These are phyloP conservation scores for Mycena leptocephala DNA, from an alignment of 768 basidiomycete species.

Conservation along the genomic window DNA sequence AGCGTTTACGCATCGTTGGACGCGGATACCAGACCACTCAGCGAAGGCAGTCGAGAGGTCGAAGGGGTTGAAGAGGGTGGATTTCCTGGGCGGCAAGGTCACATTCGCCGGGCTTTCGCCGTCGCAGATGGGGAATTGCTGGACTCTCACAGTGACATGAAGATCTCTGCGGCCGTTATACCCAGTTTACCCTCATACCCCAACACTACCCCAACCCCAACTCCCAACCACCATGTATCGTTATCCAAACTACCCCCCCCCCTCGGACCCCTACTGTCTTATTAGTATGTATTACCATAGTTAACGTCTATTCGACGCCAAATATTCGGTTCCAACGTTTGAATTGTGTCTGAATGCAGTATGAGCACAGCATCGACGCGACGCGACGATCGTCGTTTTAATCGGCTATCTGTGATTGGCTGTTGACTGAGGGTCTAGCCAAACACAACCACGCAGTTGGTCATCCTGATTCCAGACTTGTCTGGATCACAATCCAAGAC, in stretches of 20 bases:
- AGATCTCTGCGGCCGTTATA: background rate
- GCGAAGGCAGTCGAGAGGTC: constrained; percentile 42
- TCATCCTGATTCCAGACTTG: constrained; percentile 4
- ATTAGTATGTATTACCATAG: constrained; percentile 29
- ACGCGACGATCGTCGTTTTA: background rate
- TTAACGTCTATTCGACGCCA: constrained; percentile 13
- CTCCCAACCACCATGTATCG: constrained; percentile 20
- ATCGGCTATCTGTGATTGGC: constrained; percentile 13
- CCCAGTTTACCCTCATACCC: constrained; percentile 36
- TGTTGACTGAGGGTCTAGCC: background rate
- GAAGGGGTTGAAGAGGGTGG: constrained; percentile 59
- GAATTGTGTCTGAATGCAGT: background rate
- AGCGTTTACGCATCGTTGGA: constrained; percentile 35
- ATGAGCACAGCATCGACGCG: background rate
- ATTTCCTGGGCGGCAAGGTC: constrained; percentile 52
- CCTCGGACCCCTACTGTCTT: background rate
- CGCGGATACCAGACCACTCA: constrained; percentile 6
- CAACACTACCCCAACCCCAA: background rate
- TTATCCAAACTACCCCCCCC: background rate
- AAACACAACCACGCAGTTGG: background rate
- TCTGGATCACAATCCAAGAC: background rate
- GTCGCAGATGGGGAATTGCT: constrained; percentile 46
- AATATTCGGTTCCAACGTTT: background rate
- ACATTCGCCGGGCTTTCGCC: constrained; percentile 49
- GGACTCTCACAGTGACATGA: constrained; percentile 47